Evolutionary conservation across 164 flowering plant species (phyloP), one percentile per base, ranked within the genome.

Genomic region (Tetrastigma voinierianum): DNA sequence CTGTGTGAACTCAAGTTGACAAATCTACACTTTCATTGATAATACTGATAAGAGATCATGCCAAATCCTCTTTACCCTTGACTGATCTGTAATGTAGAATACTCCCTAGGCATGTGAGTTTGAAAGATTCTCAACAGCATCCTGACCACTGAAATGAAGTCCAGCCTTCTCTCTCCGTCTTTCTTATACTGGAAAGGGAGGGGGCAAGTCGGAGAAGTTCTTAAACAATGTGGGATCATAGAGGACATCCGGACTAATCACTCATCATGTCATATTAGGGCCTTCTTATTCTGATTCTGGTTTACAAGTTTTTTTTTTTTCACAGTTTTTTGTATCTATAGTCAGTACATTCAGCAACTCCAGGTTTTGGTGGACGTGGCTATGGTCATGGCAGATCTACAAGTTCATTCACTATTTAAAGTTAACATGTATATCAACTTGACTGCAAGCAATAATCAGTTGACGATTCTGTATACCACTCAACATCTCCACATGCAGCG

Each of bases 401-500:
- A 47, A 13, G 4, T 67, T 4, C 4, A 57, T 3, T 44, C 21
- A 19, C 32, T 9, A n/a, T 48, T 59, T 6, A 1, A 54, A 5
- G 23, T 17, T 40, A 3, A 51, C 25, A 13, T 60, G 51, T 21
- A 20, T 24, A 58, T 66, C 60, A 72, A 54, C 54, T 51, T 40
- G 74, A 32, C 23, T 66, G 78, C 76, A 77, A 51, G 65, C 61
- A 71, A 9, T 60, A 46, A 24, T 78, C 62, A 9, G 79, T 59
- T 24, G 78, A 70, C 52, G 77, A 18, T 18, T 76, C 73, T 18
- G 17, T 40, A 11, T 76, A 76, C 83, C 77, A 79, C 47, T 81
- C 77, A 43, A 83, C 65, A 68, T 86, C 88, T 63, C 92, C 97
- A 80, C 98, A 90, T 12, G 88, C 87, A 72, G 68, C 79, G 40